Conservation (phyloP, 768 basidiomycete species). For the Cystobasidium onofrii region DNA sequence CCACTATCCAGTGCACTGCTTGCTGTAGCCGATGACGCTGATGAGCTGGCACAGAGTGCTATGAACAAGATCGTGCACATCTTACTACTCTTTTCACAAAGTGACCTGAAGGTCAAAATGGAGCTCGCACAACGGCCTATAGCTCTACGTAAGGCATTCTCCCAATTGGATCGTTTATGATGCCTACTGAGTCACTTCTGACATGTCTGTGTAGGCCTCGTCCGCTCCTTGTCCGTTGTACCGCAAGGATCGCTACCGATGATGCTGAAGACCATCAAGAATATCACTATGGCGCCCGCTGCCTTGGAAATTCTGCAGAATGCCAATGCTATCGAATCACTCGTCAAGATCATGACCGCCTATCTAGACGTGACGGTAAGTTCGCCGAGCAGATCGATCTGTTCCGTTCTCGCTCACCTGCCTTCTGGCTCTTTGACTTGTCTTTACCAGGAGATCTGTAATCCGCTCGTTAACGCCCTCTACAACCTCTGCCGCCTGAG, state of each 20-base stretch:
- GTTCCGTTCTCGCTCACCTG: too few species aligned
- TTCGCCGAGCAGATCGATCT: too few species aligned
- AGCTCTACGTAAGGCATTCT: conserved; percentile 77
- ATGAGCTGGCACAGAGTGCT: conserved; percentile 58
- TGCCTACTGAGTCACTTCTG: too few species aligned
- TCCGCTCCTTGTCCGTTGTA: conserved; percentile 77
- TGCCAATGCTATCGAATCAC: conserved; percentile 83
- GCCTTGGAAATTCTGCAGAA: conserved; percentile 90
- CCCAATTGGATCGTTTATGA: too few species aligned
- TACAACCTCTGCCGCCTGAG: conserved; percentile 93
- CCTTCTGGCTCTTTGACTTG: too few species aligned
- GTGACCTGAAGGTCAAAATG: conserved; percentile 83
- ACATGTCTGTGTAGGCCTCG: conserved; percentile 58
- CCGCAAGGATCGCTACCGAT: conserved; percentile 80
- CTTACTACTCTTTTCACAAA: conserved; percentile 82
- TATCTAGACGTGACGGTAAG: conserved; percentile 68
- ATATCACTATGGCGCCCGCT: conserved; percentile 84
- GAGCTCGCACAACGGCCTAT: conserved; percentile 85
- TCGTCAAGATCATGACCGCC: conserved; percentile 76
- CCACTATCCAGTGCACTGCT: conserved; percentile 82
- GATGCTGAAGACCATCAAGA: conserved; percentile 89
- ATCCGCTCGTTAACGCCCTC: conserved; percentile 93
- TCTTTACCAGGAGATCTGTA: conserved; percentile 73
- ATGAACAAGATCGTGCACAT: conserved; percentile 85
- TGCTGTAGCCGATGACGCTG: conserved; percentile 62